Percentiles rank a stretch among this genome's conserved stretches.
Evolutionary conservation across 345 rosid species (phyloP).

Genomic region (Chamaenerion angustifolium): DNA sequence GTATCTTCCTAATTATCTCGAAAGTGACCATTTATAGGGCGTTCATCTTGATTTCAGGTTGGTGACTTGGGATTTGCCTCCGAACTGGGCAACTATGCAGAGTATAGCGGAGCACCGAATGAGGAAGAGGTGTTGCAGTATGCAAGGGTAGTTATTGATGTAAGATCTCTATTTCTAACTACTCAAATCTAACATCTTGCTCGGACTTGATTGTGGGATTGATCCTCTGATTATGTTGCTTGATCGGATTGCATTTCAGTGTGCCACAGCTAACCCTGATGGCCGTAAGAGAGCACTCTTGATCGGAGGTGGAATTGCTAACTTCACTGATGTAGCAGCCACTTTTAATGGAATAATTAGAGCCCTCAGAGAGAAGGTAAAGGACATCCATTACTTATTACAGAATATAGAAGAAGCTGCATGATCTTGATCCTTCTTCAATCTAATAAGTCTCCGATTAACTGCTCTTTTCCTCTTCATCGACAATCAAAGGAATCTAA

Average conservation of each 20-base stretch:
- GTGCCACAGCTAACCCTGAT: constrained; percentile 85
- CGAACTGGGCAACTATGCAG: constrained; percentile 93
- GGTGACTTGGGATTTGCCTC: constrained; percentile 97
- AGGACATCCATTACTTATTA: no score
- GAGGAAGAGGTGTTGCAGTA: constrained; percentile 95
- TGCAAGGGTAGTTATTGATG: constrained; percentile 94
- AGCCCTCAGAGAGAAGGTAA: constrained; percentile 86
- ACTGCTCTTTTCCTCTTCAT: not conserved
- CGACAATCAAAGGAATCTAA: constrained; percentile 47
- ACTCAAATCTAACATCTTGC: no score
- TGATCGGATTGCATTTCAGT: constrained; percentile 19
- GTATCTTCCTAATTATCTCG: no score
- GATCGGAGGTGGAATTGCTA: constrained; percentile 96
- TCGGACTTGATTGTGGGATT: not conserved
- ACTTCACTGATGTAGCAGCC: constrained; percentile 92
- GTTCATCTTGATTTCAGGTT: constrained; percentile 34
- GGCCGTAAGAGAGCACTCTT: constrained; percentile 89
- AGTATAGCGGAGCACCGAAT: constrained; percentile 98
- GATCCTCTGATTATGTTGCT: not conserved
- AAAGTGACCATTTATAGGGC: not conserved
- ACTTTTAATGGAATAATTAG: constrained; percentile 88
- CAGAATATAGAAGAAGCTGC: no score
- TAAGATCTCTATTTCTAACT: constrained; percentile 18
- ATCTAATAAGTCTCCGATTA: not conserved
- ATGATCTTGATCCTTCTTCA: no score